Conservation (phyloP, 768 basidiomycete genomes). For the Panaeolus cyanescens region DNA sequence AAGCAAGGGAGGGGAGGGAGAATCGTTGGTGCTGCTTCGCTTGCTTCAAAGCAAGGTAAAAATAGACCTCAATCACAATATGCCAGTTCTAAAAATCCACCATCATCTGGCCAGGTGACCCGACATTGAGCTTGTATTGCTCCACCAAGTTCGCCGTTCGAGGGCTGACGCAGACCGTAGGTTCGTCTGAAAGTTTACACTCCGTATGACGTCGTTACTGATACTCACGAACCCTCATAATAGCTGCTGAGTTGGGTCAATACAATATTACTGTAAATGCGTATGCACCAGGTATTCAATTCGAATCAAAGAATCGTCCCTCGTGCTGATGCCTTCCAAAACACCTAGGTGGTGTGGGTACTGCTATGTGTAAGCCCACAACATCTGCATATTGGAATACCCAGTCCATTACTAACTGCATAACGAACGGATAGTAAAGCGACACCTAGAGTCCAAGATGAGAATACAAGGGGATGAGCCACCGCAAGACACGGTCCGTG, state of each 20-base stretch:
- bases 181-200: conserved; percentile 16
- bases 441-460: not conserved
- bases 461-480: not conserved
- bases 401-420: not conserved
- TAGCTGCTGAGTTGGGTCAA: conserved; percentile 21
- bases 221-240: not conserved
- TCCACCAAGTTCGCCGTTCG: conserved; percentile 42
- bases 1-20: conserved; percentile 43
- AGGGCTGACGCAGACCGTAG: conserved; percentile 39
- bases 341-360: conserved; percentile 12
- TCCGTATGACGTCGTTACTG: not conserved
- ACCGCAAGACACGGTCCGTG: not conserved
- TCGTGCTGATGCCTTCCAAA: not conserved
- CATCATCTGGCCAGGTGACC: not conserved
- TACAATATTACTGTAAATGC: conserved; percentile 36
- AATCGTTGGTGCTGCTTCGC: conserved; percentile 44
- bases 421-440: not conserved
- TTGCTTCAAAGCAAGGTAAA: conserved; percentile 40
- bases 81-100: not conserved
- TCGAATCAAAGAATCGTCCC: not conserved
- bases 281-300: conserved; percentile 31
- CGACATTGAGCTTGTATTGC: conserved; percentile 25
- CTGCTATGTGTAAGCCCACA: conserved; percentile 15
- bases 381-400: not conserved
- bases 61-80: no score